Percentiles rank a stretch among this genome's conserved stretches.
These are phyloP conservation scores for Coniochaeta ligniaria DNA, from an alignment of 2,329 filamentous ascomycete species.

Conservation along the genomic window DNA sequence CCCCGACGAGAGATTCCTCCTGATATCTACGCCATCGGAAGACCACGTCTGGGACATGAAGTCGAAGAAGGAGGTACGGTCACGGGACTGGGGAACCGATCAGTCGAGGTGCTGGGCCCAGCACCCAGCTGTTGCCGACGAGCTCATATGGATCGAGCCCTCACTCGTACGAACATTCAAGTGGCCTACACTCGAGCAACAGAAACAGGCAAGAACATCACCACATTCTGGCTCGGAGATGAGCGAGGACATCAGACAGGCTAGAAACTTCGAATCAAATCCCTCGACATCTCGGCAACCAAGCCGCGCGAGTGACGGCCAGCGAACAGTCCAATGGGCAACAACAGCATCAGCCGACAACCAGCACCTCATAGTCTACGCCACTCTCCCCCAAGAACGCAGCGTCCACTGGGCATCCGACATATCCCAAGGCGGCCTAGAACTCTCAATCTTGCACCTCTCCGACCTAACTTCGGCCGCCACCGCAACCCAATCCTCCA, in stretches of 20 bases:
- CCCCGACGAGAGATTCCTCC: not conserved
- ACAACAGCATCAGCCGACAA: not conserved
- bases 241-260: no score
- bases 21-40: not conserved
- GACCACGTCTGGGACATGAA: not conserved
- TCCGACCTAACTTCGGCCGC: not conserved
- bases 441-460: not conserved
- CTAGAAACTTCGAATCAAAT: no score
- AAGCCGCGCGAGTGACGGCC: not conserved
- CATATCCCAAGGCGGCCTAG: not conserved
- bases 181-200: not conserved
- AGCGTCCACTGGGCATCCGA: not conserved
- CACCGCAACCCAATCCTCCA: no score
- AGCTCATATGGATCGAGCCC: not conserved
- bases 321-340: not conserved
- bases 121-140: not conserved
- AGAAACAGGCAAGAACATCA: no score
- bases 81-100: not conserved
- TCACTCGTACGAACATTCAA: not conserved
- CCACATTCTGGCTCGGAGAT: no score
- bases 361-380: not conserved
- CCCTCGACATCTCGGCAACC: not conserved
- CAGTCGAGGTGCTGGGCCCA: not conserved
- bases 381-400: not conserved
- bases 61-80: not conserved